These are phyloP conservation scores for Sclerotinia subarctica DNA, from an alignment of 2,329 filamentous ascomycete species.

Conservation along the genomic window DNA sequence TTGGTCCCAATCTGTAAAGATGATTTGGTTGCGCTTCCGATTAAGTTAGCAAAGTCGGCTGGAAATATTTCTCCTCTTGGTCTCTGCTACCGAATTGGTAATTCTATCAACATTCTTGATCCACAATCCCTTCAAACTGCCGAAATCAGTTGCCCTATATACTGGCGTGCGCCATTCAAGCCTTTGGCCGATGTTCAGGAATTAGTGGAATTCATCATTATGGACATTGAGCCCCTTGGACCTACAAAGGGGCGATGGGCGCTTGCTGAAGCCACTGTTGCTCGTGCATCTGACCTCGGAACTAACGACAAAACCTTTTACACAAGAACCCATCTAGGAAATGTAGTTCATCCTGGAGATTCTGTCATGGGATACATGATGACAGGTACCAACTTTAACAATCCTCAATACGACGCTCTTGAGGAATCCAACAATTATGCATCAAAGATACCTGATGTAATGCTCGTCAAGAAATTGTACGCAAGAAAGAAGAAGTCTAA, in stretches of 20 bases:
- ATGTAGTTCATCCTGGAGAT: constrained; percentile 82
- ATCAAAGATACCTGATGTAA: constrained; percentile 80
- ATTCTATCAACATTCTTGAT: constrained; percentile 84
- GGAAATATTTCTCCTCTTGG: constrained; percentile 87
- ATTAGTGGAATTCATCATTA: constrained; percentile 86
- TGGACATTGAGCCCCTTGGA: constrained; percentile 85
- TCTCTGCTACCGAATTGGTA: constrained; percentile 85
- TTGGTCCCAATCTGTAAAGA: constrained; percentile 96
- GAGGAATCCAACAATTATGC: constrained; percentile 74
- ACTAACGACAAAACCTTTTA: constrained; percentile 85
- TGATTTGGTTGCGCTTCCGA: constrained; percentile 88
- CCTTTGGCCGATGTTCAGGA: constrained; percentile 80
- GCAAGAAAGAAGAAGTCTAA: constrained; percentile 78
- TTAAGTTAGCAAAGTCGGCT: constrained; percentile 79
- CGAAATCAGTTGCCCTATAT: constrained; percentile 76
- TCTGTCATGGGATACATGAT: constrained; percentile 93
- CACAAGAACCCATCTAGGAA: constrained; percentile 83
- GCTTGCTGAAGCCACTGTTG: constrained; percentile 84
- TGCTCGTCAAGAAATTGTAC: constrained; percentile 97
- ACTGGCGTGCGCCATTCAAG: constrained; percentile 87
- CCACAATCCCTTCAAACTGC: constrained; percentile 87
- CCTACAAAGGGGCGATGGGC: constrained; percentile 75
- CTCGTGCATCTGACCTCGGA: constrained; percentile 81
- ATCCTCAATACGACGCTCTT: constrained; percentile 75
- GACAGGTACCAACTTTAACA: constrained; percentile 89